Conservation (phyloP, 176 grass and related monocot species). For the sorghum (Sorghum bicolor) region DNA sequence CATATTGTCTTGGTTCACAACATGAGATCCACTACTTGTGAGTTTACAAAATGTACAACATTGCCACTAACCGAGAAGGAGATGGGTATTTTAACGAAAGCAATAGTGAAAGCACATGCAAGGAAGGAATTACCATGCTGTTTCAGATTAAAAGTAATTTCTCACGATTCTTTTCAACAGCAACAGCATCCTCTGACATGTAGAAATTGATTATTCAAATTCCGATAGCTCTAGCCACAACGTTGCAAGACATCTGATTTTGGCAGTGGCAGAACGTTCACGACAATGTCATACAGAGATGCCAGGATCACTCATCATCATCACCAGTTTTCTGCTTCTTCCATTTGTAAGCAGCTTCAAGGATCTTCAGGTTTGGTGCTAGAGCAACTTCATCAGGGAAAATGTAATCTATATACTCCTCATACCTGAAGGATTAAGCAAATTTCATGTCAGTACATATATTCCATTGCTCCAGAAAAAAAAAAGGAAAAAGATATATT, state of each 20-base stretch:
- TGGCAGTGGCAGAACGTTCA: neutral
- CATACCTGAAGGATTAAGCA: conserved; percentile 49
- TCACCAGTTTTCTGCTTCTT: conserved; percentile 72
- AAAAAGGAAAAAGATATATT: neutral
- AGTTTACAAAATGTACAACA: neutral
- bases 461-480: neutral
- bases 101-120: neutral
- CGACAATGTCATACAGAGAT: neutral
- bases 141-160: neutral
- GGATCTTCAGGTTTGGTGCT: conserved; percentile 79
- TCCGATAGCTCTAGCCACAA: neutral
- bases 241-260: neutral
- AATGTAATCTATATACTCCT: conserved; percentile 91
- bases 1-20: too few species aligned
- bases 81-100: neutral
- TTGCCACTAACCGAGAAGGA: neutral
- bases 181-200: neutral
- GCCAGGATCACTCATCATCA: conserved; percentile 57
- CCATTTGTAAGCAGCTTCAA: conserved; percentile 88
- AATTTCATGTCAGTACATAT: conserved; percentile 28
- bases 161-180: neutral
- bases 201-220: neutral
- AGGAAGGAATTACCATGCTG: neutral
- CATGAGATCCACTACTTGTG: neutral
- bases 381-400: conserved; percentile 81